Evolutionary conservation across 2,329 filamentous ascomycete species (phyloP), one percentile per base, ranked within the genome.

Genomic region (Talaromyces sp.): DNA sequence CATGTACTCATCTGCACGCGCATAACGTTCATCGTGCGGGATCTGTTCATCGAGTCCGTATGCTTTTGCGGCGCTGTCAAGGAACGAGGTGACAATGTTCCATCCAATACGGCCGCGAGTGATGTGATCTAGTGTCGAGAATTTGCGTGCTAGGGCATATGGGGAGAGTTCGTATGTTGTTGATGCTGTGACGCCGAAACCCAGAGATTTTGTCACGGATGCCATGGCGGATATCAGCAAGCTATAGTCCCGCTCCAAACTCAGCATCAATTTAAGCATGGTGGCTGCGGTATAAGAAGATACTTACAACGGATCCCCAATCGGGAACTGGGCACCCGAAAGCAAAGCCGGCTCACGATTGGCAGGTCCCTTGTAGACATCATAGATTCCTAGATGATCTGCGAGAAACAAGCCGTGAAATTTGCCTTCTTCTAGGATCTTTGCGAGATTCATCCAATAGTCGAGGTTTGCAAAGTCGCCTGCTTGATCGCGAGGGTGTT

Each of bases 111-210:
- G 77, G 0, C 82, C 82, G 37, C 76, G 73, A 54, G 77, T 82
- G 4, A 85, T 70, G 63, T 84, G 82, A 62, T 84, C 82, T 2
- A 85, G 73, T 0, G 81, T 83, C 1, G 82, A 82, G 60, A 85
- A 82, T 2, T 81, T 80, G 1, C 82, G 76, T 1, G 83, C 83
- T 8, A 84, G 76, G 56, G 83, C 81, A 52, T 83, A 84, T 4
- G 83, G 81, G 57, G 81, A 76, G 23, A 58, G 33, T 31, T 85
- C 82, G 59, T 83, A 84, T 0, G 82, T 85, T 0, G 81, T 84
- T 0, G 80, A 82, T 0, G 82, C 83, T 0, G 83, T 85, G 0
- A 82, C 80, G 0, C 81, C 82, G 3, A 85, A 80, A 0, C 80
- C 74, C 61, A 83, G 72, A 21, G 75, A 77, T 64, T 80, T 76